A percentile compares a stretch with the other conserved stretches of the same genome.
Evolutionary conservation across 2,329 filamentous ascomycete species (phyloP).

Genomic region (Aspergillus japonicus): DNA sequence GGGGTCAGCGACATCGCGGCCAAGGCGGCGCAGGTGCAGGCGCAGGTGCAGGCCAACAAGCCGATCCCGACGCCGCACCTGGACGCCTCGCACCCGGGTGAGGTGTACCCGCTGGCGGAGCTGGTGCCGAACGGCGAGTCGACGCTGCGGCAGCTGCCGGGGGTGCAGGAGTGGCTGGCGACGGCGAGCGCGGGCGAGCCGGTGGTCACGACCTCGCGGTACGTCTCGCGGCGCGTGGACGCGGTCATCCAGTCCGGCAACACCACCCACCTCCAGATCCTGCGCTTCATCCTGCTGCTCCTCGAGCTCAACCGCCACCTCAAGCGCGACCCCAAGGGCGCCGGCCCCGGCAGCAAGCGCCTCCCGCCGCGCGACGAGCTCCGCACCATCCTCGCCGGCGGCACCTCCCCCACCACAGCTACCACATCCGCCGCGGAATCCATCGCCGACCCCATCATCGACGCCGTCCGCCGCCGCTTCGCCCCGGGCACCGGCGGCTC

Average conservation of each 20-base stretch:
- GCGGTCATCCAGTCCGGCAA: conserved; percentile 40
- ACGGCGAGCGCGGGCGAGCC: conserved; percentile 35
- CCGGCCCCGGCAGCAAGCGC: conserved; percentile 39
- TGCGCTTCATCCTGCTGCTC: conserved; percentile 47
- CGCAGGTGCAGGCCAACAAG: conserved; percentile 47
- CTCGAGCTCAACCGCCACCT: conserved; percentile 41
- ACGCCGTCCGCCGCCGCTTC: conserved; percentile 43
- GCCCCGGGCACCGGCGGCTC: conserved; percentile 34
- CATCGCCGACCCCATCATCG: conserved; percentile 41
- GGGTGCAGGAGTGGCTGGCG: conserved; percentile 44
- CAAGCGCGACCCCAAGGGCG: conserved; percentile 23
- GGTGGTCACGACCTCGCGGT: conserved; percentile 43
- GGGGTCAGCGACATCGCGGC: conserved; percentile 30
- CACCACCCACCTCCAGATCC: conserved; percentile 42
- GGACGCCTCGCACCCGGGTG: conserved; percentile 42
- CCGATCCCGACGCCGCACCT: conserved; percentile 47
- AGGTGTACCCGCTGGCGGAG: conserved; percentile 46
- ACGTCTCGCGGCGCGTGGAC: conserved; percentile 45
- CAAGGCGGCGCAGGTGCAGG: conserved; percentile 38
- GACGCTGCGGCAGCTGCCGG: conserved; percentile 44
- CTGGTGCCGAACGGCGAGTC: conserved; percentile 44
- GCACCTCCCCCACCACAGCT: conserved; percentile 17
- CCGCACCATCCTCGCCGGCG: conserved; percentile 35
- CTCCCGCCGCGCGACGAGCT: conserved; percentile 43
- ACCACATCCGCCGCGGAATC: conserved; percentile 17